Percentiles rank a stretch among this genome's conserved stretches.
Conservation (phyloP, 2,329 filamentous ascomycete species). For the Zalaria sp. region DNA sequence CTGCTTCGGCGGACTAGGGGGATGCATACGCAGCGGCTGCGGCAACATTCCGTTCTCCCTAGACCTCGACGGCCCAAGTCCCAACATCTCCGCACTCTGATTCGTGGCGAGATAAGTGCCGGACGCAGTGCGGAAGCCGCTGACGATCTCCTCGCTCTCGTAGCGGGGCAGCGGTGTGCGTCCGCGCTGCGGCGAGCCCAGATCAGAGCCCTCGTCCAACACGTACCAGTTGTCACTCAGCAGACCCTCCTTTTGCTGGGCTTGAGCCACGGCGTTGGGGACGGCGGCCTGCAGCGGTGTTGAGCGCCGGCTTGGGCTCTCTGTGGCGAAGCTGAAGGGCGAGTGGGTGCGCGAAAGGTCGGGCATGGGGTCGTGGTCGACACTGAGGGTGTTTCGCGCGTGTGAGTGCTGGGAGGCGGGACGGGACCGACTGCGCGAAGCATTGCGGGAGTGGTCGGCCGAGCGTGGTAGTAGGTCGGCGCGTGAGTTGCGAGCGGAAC, state of each 20-base stretch:
- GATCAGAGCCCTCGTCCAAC: conserved; percentile 12
- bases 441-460: conserved; percentile 3
- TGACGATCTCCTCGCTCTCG: conserved; percentile 3
- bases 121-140: background rate
- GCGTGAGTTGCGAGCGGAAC: conserved; percentile 21
- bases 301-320: background rate
- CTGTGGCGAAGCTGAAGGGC: conserved; percentile 4
- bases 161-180: conserved; percentile 5
- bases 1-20: conserved; percentile 24
- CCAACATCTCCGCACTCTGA: background rate
- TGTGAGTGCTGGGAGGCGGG: background rate
- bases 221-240: conserved; percentile 35
- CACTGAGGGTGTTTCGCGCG: background rate
- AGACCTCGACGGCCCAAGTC: background rate
- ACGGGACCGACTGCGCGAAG: conserved; percentile 5
- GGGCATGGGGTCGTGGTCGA: conserved; percentile 5
- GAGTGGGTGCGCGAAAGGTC: background rate
- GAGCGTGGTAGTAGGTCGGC: conserved; percentile 15
- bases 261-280: conserved; percentile 8
- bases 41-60: conserved; percentile 14
- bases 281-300: conserved; percentile 7
- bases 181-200: conserved; percentile 9
- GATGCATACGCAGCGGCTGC: conserved; percentile 33
- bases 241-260: conserved; percentile 20
- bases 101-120: background rate